Evolutionary conservation across 129 eudicot genomes (phyloP), one percentile per base, ranked within the genome.

Genomic region (Calendula officinalis): DNA sequence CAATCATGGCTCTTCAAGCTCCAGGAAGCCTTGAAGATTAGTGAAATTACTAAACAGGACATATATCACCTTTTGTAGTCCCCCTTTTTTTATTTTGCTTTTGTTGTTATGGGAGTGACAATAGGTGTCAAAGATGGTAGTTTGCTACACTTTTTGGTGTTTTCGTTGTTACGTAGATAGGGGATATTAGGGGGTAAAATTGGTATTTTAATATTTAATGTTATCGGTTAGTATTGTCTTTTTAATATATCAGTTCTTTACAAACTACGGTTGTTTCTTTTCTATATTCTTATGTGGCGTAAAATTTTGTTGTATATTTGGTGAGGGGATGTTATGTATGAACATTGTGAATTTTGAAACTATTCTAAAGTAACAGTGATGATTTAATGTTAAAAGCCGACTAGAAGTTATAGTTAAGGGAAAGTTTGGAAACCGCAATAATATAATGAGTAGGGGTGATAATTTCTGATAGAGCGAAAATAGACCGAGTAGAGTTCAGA

Each of bases 21-120:
- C 83, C 62, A 74, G 67, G 77, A 75, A 78, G 43, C 73, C 67
- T 6, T 83, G 77, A 79, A 69, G 65, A 38, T 32, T 9, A 1
- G 40, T 27, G 58, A 52, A 75, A 51, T 80, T 54, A 63, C 72
- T 7, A 61, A 70, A 70, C n/a, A 33, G 67, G 80, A 62, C 71
- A 51, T 8, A 50, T 37, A 6, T 56, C 33, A 51, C 11, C 51
- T 73, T 72, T 73, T 73, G 66, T 65, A 73, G 32, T 58, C 56
- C 78, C 60, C 58, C 33, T 22, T 22, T 22, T 56, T 14, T 40
- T 42, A 10, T 73, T 73, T 73, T 73, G 78, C 61, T 48, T 56
- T 57, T 66, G 46, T 36, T 56, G 64, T 53, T 63, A 55, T 55
- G 64, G 46, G 33, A 54, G 53, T 39, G 35, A 39, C 30, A 22